These are phyloP conservation scores for Neonectria neomacrospora DNA, from an alignment of 2,329 filamentous ascomycete genomes.

Conservation along the genomic window DNA sequence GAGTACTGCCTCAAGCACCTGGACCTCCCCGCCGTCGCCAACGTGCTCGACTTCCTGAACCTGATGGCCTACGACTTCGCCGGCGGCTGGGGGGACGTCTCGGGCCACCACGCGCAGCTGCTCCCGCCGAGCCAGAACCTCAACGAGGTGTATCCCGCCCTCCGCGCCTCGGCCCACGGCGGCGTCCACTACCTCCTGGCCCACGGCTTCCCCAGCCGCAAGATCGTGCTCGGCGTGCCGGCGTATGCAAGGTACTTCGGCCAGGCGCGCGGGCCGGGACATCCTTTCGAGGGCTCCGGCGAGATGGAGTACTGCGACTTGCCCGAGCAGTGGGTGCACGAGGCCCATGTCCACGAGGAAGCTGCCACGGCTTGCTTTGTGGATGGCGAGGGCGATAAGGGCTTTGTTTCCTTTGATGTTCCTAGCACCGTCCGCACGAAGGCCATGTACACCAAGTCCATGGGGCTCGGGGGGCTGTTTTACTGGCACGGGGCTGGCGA, in stretches of 20 bases:
- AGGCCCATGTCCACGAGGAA: conserved; percentile 59
- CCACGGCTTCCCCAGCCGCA: conserved; percentile 65
- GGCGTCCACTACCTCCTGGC: conserved; percentile 65
- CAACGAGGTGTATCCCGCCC: conserved; percentile 41
- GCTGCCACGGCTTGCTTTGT: conserved; percentile 69
- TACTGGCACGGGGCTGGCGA: conserved; percentile 76
- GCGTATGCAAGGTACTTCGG: conserved; percentile 72
- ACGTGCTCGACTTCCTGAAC: conserved; percentile 70
- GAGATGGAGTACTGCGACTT: conserved; percentile 73
- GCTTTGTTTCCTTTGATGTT: conserved; percentile 74
- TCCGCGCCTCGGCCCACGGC: conserved; percentile 61
- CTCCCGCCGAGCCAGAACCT: conserved; percentile 52
- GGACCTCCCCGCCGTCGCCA: conserved; percentile 61
- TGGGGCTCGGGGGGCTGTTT: conserved; percentile 70
- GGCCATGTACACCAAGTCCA: conserved; percentile 66
- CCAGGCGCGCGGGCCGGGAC: conserved; percentile 62
- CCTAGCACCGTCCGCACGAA: conserved; percentile 70
- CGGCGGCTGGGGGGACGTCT: conserved; percentile 69
- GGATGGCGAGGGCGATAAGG: conserved; percentile 49
- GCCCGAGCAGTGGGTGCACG: conserved; percentile 60
- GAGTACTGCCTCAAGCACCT: conserved; percentile 71
- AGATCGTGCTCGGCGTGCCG: conserved; percentile 72
- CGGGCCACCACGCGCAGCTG: conserved; percentile 73
- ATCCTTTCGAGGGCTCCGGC: conserved; percentile 59
- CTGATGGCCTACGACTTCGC: conserved; percentile 77